Evolutionary conservation across 805 yeast species (phyloP).

Genomic region (Cyberlindnera meyerae): DNA sequence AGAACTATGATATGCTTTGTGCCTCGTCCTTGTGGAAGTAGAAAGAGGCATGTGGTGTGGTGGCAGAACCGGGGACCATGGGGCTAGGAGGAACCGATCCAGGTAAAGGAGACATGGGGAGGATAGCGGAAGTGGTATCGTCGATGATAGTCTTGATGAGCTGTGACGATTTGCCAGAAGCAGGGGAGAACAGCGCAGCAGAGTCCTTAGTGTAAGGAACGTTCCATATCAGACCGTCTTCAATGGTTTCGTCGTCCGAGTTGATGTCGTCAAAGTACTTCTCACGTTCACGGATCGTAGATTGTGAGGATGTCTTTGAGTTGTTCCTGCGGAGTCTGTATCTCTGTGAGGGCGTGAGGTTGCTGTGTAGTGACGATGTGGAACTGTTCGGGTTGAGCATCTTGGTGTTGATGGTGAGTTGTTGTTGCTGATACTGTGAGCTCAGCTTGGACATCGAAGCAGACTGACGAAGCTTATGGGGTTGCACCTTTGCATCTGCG

Average conservation of each 20-base stretch:
- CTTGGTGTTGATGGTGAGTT: neutral
- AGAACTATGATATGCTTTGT: slow-evolving; percentile 21
- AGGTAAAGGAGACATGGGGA: slow-evolving; percentile 49
- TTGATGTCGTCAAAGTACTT: slow-evolving; percentile 36
- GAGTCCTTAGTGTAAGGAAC: slow-evolving; percentile 43
- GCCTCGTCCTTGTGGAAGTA: slow-evolving; percentile 23
- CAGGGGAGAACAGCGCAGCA: slow-evolving; percentile 20
- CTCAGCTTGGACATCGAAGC: slow-evolving; percentile 10
- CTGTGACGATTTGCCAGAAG: slow-evolving; percentile 22
- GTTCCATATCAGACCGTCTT: slow-evolving; percentile 43
- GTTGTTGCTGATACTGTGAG: neutral
- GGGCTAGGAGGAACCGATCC: slow-evolving; percentile 25
- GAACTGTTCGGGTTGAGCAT: slow-evolving; percentile 4
- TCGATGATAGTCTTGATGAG: slow-evolving; percentile 21
- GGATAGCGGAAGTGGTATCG: slow-evolving; percentile 18
- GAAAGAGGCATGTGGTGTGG: slow-evolving; percentile 4
- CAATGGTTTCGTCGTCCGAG: slow-evolving; percentile 28
- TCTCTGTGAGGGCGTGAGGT: slow-evolving; percentile 39
- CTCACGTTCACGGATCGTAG: slow-evolving; percentile 32
- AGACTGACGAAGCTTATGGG: slow-evolving; percentile 8
- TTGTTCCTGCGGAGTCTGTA: slow-evolving; percentile 36
- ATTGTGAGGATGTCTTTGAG: slow-evolving; percentile 29
- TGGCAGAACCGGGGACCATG: neutral
- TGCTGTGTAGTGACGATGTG: slow-evolving; percentile 16
- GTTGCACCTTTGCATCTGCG: slow-evolving; percentile 1